Percentiles rank a stretch among this genome's conserved stretches.
Conservation (phyloP, 2,329 filamentous ascomycete species). For the Ophiostoma pallidulum region DNA sequence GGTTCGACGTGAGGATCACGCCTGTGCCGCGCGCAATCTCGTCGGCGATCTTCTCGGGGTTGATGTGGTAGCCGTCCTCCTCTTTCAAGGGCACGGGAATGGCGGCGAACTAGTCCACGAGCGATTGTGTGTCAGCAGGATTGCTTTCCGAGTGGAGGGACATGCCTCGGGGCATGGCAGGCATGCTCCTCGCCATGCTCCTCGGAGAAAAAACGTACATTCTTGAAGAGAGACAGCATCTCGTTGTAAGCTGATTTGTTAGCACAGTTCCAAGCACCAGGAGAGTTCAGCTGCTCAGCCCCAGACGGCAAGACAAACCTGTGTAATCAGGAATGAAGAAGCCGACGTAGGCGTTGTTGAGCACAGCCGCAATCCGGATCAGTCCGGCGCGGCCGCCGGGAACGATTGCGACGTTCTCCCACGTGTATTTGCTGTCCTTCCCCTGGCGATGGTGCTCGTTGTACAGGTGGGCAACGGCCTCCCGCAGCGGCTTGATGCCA, state of each 20-base stretch:
- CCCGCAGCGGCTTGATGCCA: constrained; percentile 81
- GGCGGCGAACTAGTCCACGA: constrained; percentile 76
- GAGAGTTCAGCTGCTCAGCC: too few species aligned
- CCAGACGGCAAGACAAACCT: constrained; percentile 41
- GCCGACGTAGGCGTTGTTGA: constrained; percentile 84
- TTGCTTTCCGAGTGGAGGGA: too few species aligned
- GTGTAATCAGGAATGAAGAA: constrained; percentile 97
- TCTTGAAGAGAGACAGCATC: constrained; percentile 92
- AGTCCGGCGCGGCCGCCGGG: constrained; percentile 86
- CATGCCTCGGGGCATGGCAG: too few species aligned
- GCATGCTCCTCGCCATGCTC: background rate
- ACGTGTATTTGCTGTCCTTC: constrained; percentile 83
- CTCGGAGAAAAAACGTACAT: constrained; percentile 44
- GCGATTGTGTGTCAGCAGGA: too few species aligned
- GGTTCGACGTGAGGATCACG: constrained; percentile 91
- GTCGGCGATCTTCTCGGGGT: constrained; percentile 84
- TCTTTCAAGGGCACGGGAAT: constrained; percentile 78
- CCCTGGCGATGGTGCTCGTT: constrained; percentile 85
- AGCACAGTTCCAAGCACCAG: background rate
- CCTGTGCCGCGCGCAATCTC: constrained; percentile 79
- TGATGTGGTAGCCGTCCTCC: constrained; percentile 85
- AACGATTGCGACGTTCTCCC: constrained; percentile 96
- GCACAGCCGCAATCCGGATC: constrained; percentile 87
- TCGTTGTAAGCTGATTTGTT: constrained; percentile 87
- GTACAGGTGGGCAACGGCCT: constrained; percentile 85